phyloP scores from a whole-genome alignment of 169 alveolate species.

The Babesia sp. region DNA sequence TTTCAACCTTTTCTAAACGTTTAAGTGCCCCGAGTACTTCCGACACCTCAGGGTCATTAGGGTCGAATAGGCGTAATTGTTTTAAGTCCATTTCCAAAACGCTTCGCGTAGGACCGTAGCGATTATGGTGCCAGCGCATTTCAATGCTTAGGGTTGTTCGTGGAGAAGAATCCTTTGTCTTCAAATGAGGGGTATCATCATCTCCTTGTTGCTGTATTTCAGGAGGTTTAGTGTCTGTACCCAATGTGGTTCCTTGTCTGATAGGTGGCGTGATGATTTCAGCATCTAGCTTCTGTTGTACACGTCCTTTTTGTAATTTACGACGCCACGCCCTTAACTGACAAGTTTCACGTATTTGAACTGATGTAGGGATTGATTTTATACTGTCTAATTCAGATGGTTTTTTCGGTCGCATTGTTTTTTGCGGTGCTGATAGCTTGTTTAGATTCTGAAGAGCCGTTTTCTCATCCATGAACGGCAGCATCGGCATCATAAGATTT shows the following conservation, averaged over 20 bases:
- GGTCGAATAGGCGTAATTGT: conserved; percentile 19
- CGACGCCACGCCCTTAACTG: conserved; percentile 62
- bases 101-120: background rate
- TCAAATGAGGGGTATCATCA: background rate
- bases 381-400: conserved; percentile 36
- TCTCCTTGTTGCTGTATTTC: background rate
- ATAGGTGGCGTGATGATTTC: conserved; percentile 11
- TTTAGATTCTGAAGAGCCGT: conserved; percentile 18
- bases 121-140: conserved; percentile 13
- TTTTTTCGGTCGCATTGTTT: conserved; percentile 29
- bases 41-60: background rate
- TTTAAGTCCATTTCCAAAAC: background rate
- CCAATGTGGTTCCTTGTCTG: background rate
- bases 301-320: conserved; percentile 41
- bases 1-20: background rate
- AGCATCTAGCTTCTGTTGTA: conserved; percentile 31
- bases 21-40: conserved; percentile 2
- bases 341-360: conserved; percentile 60
- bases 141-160: conserved; percentile 15
- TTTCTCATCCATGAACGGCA: conserved; percentile 50
- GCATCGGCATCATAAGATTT: conserved; percentile 39
- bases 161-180: background rate
- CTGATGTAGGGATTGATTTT: conserved; percentile 60
- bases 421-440: conserved; percentile 9
- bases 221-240: background rate